phyloP scores from a whole-genome alignment of 2,329 filamentous ascomycete species.

The Colletotrichum sp. region DNA sequence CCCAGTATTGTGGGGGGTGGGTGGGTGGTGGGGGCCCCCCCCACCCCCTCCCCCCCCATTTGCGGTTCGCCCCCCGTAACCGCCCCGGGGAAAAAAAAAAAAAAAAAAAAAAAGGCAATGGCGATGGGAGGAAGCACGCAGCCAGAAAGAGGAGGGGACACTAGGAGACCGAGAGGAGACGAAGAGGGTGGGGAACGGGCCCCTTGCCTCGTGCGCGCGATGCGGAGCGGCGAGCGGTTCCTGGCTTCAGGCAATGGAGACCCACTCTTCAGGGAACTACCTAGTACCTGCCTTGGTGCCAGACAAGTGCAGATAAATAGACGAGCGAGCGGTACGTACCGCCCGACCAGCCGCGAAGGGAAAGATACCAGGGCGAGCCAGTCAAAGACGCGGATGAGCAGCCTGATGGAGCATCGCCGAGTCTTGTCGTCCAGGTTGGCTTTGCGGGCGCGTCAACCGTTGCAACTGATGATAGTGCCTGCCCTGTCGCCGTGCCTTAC shows the following conservation, averaged over 20 bases:
- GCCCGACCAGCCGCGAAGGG: not conserved
- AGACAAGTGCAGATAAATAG: not conserved
- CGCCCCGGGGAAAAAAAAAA: no score
- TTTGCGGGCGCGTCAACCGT: not conserved
- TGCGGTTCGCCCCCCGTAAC: no score
- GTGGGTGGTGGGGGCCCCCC: no score
- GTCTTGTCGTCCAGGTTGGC: not conserved
- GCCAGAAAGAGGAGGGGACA: not conserved
- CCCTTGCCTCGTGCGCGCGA: constrained; percentile 20
- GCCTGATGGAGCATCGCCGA: constrained; percentile 2
- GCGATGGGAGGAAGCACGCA: not conserved
- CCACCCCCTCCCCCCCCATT: no score
- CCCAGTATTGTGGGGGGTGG: no score
- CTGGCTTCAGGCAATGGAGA: constrained; percentile 5
- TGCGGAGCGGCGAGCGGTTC: constrained; percentile 19
- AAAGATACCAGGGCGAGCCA: not conserved
- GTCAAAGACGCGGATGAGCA: not conserved
- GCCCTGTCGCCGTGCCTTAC: not conserved
- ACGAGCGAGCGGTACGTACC: not conserved
- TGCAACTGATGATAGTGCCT: not conserved
- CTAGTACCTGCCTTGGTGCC: not conserved
- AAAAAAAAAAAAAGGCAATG: not conserved
- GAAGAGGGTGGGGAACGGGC: constrained; percentile 10
- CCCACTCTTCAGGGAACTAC: not conserved
- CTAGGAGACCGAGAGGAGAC: not conserved